Base-by-base conservation (phyloP, 1,284 basidiomycete genomes). In the Earliella scabrosa region DNA sequence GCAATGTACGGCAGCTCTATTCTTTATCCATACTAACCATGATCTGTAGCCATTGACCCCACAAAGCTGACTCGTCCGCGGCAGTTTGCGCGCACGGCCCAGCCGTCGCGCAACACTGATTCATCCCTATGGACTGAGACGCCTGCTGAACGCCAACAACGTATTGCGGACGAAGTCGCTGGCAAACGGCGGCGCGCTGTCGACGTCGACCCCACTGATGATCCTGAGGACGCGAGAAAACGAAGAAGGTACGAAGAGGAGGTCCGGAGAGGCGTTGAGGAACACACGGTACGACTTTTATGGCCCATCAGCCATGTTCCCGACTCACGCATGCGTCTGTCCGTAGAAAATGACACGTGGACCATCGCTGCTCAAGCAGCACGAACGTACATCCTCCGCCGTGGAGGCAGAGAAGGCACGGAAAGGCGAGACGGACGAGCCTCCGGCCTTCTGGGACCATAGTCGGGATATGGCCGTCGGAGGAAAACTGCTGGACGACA, bases 81-180 rank as follows among this genome's bases (percentile, higher is more conserved):
- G 21, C 87, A 91, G 68, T 93, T 94, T 71, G 86, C 90, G n/a
- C 83, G 84, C 43, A 80, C 82, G 0, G 78, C 82, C 9, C 79
- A 78, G 1, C 74, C 82, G 1, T 66, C 78, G 1, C 70, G 70
- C 59, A 72, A 73, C 14, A 76, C 73, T 0, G 86, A 87, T 54
- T 82, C 74, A 52, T 87, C 86, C 1, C 78, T 95, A 2, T 97
- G 95, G 95, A 97, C 95, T 0, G 95, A 97, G 77, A 97, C 95
- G 0, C 95, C 95, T 0, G 87, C 86, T 0, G 92, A 97, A 66
- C 82, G 89, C 13, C 90, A 92, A 65, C 86, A 94, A 67, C 82
- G 95, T 2, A 74, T 96, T 14, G 86, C 86, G 2, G 95, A 97
- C 68, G 95, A 97, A 69, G 85, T 94, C 1, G 82, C 87, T 14